Evolutionary conservation across 2,329 filamentous ascomycete genomes (phyloP), one percentile per base, ranked within the genome.

Genomic region (Arthrobotrys conoides): DNA sequence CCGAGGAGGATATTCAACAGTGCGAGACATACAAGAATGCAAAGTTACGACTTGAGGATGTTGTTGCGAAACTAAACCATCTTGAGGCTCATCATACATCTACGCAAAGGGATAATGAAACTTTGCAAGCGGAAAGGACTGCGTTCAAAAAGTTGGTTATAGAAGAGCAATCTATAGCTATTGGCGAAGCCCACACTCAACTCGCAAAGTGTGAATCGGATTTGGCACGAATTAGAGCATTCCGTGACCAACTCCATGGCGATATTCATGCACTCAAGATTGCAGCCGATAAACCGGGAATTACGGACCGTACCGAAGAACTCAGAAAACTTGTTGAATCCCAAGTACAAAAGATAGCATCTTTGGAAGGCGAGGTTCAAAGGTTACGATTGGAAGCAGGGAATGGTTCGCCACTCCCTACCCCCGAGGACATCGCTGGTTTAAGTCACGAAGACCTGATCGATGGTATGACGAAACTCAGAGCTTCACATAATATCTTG

Each of bases 21-120:
- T 97, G 94, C 3, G 94, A 97, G 82, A 88, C 97, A 2, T 99
- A 97, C 88, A 98, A 97, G 85, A 90, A 92, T 80, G 89, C 97
- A 83, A 96, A 94, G 85, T 89, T 89, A 24, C 93, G 97, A 82
- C 93, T 96, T 82, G 96, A 98, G 83, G 95, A 98, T 82, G 89
- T 97, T 8, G 93, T 97, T 81, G 95, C 93, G 84, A 91, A 93
- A 44, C 91, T 97, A 82, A 99, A 99, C 84, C 91, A 95, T 82
- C 86, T 98, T 14, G 95, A 98, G 84, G 93, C 93, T 2, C 92
- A 91, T 12, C 97, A 97, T 84, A 91, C 92, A 76, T 91, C 94
- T 81, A 85, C 98, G 33, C 90, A 92, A 41, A 92, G 97, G 83
- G 94, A 97, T 82, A 91, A 92, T 5, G 91, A 95, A 82, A 96